Percentiles rank a stretch among this genome's conserved stretches.
phyloP scores from a whole-genome alignment of 495 filamentous ascomycete genomes.

The Penicillium pancosmium region DNA sequence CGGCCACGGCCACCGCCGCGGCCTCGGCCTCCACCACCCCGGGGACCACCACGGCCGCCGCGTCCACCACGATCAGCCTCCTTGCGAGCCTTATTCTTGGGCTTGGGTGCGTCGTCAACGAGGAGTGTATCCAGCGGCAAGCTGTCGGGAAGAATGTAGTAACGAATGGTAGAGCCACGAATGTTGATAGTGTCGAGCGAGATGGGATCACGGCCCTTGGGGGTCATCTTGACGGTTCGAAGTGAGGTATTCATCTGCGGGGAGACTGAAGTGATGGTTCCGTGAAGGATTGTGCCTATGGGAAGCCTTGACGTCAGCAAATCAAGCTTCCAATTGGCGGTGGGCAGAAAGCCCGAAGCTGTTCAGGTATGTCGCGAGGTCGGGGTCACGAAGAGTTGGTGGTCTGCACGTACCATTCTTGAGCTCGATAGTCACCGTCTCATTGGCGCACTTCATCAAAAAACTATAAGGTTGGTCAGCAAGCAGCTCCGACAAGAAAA shows the following conservation, averaged over 20 bases:
- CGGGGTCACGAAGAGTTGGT: neutral
- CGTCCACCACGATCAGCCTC: conserved; percentile 74
- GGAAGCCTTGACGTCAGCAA: neutral
- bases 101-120: conserved; percentile 95
- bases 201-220: conserved; percentile 80
- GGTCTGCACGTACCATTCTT: conserved; percentile 76
- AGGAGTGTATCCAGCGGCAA: conserved; percentile 91
- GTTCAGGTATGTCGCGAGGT: conserved; percentile 4
- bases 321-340: neutral
- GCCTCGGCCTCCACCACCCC: conserved; percentile 52
- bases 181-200: conserved; percentile 95
- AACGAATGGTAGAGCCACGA: conserved; percentile 88
- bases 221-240: conserved; percentile 93
- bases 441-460: conserved; percentile 97
- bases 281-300: conserved; percentile 88
- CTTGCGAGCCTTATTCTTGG: conserved; percentile 99
- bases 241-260: conserved; percentile 97
- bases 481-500: conserved; percentile 8
- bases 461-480: conserved; percentile 63
- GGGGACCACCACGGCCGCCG: conserved; percentile 54
- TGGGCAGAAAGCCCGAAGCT: conserved; percentile 5
- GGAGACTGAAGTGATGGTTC: conserved; percentile 92
- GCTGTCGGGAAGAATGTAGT: conserved; percentile 92
- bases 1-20: conserved; percentile 66
- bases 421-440: conserved; percentile 95